Base-by-base conservation (phyloP, 768 basidiomycete species). In the Tricholomella constricta region DNA sequence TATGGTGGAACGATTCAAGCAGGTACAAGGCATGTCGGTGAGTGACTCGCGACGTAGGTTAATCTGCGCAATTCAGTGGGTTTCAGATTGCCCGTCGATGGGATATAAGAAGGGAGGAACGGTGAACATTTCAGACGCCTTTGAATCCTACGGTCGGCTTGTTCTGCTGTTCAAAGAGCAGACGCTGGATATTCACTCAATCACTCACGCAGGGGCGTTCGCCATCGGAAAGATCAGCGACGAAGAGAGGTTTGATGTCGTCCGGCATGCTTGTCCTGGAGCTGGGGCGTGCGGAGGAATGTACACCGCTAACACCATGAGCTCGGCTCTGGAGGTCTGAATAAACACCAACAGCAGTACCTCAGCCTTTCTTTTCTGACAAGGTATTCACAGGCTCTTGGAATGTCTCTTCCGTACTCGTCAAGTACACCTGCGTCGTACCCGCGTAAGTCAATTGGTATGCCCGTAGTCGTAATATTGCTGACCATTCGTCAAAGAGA, bases 261-360 rank as follows among this genome's bases (percentile, higher is more conserved):
- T 94, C 34, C 83, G 86, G 32, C 84, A 94, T 70, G 85, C 91
- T 27, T 94, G 92, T 63, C 91, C 92, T 14, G 89, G 89, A 9
- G 72, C 89, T 14, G 92, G 92, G 45, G 89, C 86, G 20, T 93
- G 91, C 59, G 91, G 91, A 25, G 91, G 90, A 12, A 93, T 93
- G 91, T 93, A 85, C 65, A 92, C 91, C 8, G 91, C 92, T 29
- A 94, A 94, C 62, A 93, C 91, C 1, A 93, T 94, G 91, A 89
- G 88, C 56, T 86, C 88, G 36, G 86, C 81, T 15, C 75, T 94
- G 26, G 92, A 94, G 67, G 77, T 73, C n/a, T 27, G 55, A 41
- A 42, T 12, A 11, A 22, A 26, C 15, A 10, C 15, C 37, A 14
- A 17, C 10, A 27, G 9, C 35, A 9, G 12, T 25, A n/a, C n/a